Conservation (phyloP, 1,284 basidiomycete species). For the Pseudomicrostroma phylloplanum region DNA sequence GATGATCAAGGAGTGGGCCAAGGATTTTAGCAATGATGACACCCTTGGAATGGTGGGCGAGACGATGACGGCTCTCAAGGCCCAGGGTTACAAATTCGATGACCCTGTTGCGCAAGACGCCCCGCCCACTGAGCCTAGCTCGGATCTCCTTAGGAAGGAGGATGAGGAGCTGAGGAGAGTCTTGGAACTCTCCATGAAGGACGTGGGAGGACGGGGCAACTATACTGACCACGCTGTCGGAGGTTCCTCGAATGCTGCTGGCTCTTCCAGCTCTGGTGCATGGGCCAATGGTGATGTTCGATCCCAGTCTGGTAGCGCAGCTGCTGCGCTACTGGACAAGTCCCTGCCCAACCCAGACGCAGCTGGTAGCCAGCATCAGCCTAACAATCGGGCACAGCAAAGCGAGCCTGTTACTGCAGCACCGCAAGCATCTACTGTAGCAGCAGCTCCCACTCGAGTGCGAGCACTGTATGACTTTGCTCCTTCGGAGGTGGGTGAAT, state of each 20-base stretch:
- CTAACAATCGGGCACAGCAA: background rate
- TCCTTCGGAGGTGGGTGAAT: constrained; percentile 80
- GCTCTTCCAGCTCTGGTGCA: background rate
- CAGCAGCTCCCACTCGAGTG: constrained; percentile 54
- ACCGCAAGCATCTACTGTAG: constrained; percentile 40
- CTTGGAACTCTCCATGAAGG: constrained; percentile 42
- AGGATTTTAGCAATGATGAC: constrained; percentile 60
- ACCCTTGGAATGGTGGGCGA: constrained; percentile 86
- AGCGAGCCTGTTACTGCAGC: constrained; percentile 40
- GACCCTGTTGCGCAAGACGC: background rate
- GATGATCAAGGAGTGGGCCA: constrained; percentile 76
- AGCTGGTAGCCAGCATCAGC: constrained; percentile 2
- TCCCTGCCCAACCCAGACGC: constrained; percentile 4
- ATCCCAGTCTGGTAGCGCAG: background rate
- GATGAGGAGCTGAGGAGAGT: constrained; percentile 48
- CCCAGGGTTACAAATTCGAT: constrained; percentile 59
- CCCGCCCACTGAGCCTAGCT: constrained; percentile 13
- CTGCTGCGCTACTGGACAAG: constrained; percentile 11
- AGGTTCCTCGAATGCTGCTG: background rate
- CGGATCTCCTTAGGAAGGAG: constrained; percentile 40
- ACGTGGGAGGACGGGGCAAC: constrained; percentile 38
- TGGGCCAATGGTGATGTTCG: background rate
- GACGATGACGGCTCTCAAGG: constrained; percentile 72
- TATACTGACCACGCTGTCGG: constrained; percentile 4
- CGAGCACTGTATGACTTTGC: constrained; percentile 85